Base-by-base conservation (phyloP, 768 basidiomycete species). In the Erythrobasidium yunnanense region DNA sequence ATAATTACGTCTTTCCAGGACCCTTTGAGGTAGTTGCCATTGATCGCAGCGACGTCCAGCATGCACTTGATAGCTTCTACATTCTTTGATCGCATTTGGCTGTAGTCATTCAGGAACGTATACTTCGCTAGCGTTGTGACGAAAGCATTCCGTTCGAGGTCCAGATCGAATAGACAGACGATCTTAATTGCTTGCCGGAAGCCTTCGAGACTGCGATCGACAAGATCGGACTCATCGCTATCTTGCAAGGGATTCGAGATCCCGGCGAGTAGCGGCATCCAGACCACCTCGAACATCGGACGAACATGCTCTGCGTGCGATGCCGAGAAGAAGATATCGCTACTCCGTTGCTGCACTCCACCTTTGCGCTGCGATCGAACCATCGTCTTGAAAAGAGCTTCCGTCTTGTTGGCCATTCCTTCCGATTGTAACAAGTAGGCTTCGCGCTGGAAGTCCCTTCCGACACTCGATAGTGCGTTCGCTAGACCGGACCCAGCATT, bases 221-320 rank as follows among this genome's bases (percentile, higher is more conserved):
- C 88, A 18, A 91, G 79, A 73, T 93, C 92, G 51, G 91, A 79
- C 76, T 95, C 92, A 73, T 96, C 90, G 0, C 91, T 90, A 66
- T 91, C 88, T 75, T 97, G 95, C 47, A 97, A 80, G 17, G 91
- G 93, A 0, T 85, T 89, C 7, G 95, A 97, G 29, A 97, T 80
- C 11, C 91, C 92, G 15, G 95, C 93, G 23, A 99, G 81, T 77
- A 96, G 92, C 0, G 95, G 85, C 78, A 97, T 97, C 95, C 95
- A 99, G 22, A 90, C 92, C 5, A 96, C 92, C 77, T 97, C 93
- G 72, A 99, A 95, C 95, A 99, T 99, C 20, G 95, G 93, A 35
- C 85, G 83, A 68, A 97, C 93, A 75, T 99, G 95, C 65, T 96
- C 84, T 68, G 91, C 89, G 73, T 96, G 88, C 0, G 90, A 95